A percentile compares a stretch with the other conserved stretches of the same genome.
Conservation (phyloP, 148 eudicot genomes). For the Vaccinium vitisidaea region DNA sequence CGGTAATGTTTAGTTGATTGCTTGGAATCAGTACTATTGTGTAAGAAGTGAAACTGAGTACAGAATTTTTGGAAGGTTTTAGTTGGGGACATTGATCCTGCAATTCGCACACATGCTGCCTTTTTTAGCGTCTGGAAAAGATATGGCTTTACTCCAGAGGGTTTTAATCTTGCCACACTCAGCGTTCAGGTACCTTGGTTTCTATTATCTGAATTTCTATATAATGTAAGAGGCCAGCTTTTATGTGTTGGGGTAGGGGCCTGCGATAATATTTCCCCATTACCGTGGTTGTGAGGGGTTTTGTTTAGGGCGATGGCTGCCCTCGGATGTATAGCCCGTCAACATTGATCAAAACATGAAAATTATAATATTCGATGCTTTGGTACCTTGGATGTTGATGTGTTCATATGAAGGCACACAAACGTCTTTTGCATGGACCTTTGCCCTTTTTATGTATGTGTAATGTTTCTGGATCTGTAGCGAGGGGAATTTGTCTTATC, state of each 20-base stretch:
- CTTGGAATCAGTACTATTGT: constrained; percentile 19
- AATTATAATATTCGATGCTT: neutral
- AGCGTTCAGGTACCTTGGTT: constrained; percentile 73
- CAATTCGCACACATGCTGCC: constrained; percentile 93
- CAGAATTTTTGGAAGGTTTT: constrained; percentile 62
- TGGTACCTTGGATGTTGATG: neutral
- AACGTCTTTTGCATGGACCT: neutral
- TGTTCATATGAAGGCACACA: neutral
- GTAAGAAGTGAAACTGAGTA: constrained; percentile 31
- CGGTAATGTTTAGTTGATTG: constrained; percentile 16
- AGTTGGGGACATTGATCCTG: constrained; percentile 97
- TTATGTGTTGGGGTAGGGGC: neutral
- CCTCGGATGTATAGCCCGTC: neutral
- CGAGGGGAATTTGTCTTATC: neutral
- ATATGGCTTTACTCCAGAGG: constrained; percentile 98
- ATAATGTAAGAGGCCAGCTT: neutral
- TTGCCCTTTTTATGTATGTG: neutral
- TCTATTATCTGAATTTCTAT: constrained; percentile 1
- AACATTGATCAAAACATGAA: neutral
- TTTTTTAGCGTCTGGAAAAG: constrained; percentile 93
- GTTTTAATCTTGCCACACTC: constrained; percentile 91
- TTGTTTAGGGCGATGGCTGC: neutral
- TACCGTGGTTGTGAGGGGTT: neutral
- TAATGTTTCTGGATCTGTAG: neutral
- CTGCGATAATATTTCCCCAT: neutral